Conservation (phyloP, 352 stramenopile genomes). For the Hyaloperonospora brassicae region DNA sequence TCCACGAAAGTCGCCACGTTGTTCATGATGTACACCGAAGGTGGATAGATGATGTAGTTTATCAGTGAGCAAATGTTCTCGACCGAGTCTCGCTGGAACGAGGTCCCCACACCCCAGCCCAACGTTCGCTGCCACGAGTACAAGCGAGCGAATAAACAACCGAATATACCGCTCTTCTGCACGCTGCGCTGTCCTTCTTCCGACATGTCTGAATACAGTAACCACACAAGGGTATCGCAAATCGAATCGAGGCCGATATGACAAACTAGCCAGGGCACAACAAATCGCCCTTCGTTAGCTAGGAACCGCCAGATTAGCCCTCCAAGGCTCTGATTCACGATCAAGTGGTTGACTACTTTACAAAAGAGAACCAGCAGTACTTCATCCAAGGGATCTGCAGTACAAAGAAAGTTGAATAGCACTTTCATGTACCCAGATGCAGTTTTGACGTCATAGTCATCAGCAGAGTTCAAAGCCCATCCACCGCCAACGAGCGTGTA, state of each 20-base stretch:
- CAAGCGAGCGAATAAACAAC: slow-evolving; percentile 65
- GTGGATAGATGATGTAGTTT: slow-evolving; percentile 84
- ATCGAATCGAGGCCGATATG: slow-evolving; percentile 83
- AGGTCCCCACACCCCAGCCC: slow-evolving; percentile 73
- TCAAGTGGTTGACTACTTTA: slow-evolving; percentile 81
- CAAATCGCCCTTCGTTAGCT: slow-evolving; percentile 52
- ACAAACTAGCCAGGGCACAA: slow-evolving; percentile 67
- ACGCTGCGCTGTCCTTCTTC: slow-evolving; percentile 53
- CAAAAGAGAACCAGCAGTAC: slow-evolving; percentile 79
- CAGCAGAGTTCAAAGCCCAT: slow-evolving; percentile 28
- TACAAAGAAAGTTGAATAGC: slow-evolving; percentile 78
- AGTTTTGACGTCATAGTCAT: slow-evolving; percentile 46
- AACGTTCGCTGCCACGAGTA: slow-evolving; percentile 79
- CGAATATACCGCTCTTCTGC: slow-evolving; percentile 61
- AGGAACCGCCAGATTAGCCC: slow-evolving; percentile 62
- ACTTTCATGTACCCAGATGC: slow-evolving; percentile 70
- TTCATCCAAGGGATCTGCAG: slow-evolving; percentile 52
- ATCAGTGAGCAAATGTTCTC: slow-evolving; percentile 81
- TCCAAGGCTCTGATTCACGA: slow-evolving; percentile 62
- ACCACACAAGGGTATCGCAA: slow-evolving; percentile 73
- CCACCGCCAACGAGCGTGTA: slow-evolving; percentile 27
- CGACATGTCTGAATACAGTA: slow-evolving; percentile 80
- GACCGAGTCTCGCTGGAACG: slow-evolving; percentile 80
- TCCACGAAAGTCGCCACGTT: slow-evolving; percentile 78
- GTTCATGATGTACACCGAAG: slow-evolving; percentile 81